These are phyloP conservation scores for Phytophthora citricola DNA, from an alignment of 352 stramenopile genomes.

Conservation along the genomic window DNA sequence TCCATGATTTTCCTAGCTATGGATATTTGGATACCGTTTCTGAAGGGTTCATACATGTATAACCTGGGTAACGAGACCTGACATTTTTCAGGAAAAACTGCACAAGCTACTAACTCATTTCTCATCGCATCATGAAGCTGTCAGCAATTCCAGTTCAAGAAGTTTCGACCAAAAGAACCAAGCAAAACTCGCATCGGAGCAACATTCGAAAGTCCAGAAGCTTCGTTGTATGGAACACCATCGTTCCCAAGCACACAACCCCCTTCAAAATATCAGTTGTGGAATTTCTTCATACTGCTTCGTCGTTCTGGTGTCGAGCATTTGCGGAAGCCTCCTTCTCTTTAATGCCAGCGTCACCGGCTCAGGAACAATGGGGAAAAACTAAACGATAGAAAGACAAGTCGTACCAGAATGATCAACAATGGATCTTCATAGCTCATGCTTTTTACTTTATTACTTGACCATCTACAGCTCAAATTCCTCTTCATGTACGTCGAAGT, in stretches of 20 bases:
- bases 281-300: background rate
- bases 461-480: constrained; percentile 37
- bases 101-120: too few species aligned
- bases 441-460: background rate
- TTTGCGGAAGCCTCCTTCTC: background rate
- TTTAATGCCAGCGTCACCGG: background rate
- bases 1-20: too few species aligned
- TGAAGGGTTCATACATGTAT: too few species aligned
- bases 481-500: constrained; percentile 41
- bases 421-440: background rate
- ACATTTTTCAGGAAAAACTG: too few species aligned
- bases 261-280: background rate
- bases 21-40: too few species aligned
- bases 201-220: constrained; percentile 3
- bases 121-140: background rate
- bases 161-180: constrained; percentile 8
- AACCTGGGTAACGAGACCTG: too few species aligned
- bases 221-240: background rate
- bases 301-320: constrained; percentile 15
- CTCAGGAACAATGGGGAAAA: background rate
- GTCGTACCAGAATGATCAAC: background rate
- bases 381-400: background rate
- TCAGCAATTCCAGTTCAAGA: background rate
- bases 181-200: constrained; percentile 7
- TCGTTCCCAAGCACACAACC: background rate